These are phyloP conservation scores for Arctium minus DNA, from an alignment of 129 eudicot species.

Conservation along the genomic window DNA sequence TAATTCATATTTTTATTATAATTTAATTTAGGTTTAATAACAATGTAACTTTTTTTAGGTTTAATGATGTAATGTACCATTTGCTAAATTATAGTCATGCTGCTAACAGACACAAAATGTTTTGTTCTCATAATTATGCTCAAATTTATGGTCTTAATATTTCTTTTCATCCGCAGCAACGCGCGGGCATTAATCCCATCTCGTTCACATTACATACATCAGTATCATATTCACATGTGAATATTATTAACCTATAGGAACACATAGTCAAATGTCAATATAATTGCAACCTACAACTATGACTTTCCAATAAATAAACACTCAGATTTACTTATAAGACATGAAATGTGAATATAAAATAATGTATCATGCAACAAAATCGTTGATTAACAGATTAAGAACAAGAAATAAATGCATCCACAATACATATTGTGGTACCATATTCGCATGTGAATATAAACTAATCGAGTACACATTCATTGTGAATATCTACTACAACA, in stretches of 20 bases:
- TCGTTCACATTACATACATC: neutral
- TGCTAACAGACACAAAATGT: no score
- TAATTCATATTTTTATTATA: no score
- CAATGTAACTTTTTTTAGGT: no score
- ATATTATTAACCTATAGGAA: neutral
- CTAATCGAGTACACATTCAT: neutral
- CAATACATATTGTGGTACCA: neutral
- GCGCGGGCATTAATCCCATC: no score
- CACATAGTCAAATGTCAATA: neutral
- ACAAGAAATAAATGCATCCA: neutral
- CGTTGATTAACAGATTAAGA: neutral
- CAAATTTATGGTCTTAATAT: no score
- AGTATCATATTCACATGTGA: neutral
- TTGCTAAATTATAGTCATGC: no score
- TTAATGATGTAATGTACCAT: no score
- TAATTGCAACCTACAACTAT: neutral
- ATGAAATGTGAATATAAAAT: no score
- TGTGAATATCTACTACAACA: neutral
- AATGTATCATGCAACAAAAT: neutral
- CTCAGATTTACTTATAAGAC: no score
- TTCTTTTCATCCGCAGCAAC: no score
- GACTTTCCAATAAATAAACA: neutral
- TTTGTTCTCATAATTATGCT: no score
- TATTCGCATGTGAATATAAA: neutral
- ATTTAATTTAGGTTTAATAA: no score